A percentile compares a stretch with the other conserved stretches of the same genome.
Conservation (phyloP, 331 rosid species). For the Malus hybrid region DNA sequence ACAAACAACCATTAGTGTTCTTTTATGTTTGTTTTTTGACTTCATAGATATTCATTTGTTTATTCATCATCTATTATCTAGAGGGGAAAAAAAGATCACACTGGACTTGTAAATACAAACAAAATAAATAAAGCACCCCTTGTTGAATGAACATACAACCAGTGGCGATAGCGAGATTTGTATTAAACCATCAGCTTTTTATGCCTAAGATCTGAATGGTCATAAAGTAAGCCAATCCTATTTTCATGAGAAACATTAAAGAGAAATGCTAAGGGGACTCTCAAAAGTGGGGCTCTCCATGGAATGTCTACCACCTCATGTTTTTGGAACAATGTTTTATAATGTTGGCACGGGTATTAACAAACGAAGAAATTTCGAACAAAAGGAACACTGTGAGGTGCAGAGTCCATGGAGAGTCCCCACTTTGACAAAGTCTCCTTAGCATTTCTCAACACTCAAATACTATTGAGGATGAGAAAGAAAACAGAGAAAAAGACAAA, state of each 20-base stretch:
- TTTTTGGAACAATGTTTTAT: too few species aligned
- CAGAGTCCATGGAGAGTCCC: neutral
- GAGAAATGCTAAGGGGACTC: neutral
- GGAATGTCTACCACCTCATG: too few species aligned
- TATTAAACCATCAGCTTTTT: neutral
- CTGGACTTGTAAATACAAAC: neutral
- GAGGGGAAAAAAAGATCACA: neutral
- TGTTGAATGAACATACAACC: neutral
- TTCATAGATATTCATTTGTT: neutral
- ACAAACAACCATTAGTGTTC: neutral
- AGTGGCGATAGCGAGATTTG: neutral
- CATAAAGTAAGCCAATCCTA: neutral
- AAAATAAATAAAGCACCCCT: neutral
- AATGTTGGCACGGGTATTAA: too few species aligned
- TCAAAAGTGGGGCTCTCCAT: neutral
- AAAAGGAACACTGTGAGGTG: too few species aligned
- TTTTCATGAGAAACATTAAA: neutral
- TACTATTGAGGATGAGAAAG: neutral
- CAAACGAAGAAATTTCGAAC: too few species aligned
- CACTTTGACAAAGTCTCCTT: neutral
- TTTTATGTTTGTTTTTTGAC: too few species aligned
- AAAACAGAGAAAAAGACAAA: neutral
- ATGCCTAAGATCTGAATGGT: neutral
- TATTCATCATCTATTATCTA: neutral
- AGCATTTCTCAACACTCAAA: neutral